These are phyloP conservation scores for Tremella fuciformis DNA, from an alignment of 768 basidiomycete genomes.

Conservation along the genomic window DNA sequence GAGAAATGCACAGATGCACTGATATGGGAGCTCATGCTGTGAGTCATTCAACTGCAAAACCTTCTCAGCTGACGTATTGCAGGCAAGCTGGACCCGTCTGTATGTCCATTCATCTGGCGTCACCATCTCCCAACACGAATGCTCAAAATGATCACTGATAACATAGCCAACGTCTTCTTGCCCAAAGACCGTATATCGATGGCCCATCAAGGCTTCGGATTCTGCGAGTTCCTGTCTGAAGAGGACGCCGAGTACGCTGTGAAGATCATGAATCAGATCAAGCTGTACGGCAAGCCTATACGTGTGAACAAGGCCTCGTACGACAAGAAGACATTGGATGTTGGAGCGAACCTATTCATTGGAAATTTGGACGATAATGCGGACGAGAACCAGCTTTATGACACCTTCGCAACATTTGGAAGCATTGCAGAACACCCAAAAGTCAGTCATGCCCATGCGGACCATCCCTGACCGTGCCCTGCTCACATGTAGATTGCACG, in stretches of 20 bases:
- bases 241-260: conserved; percentile 99
- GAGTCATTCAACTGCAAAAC: conserved; percentile 13
- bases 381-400: conserved; percentile 86
- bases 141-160: background rate
- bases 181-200: conserved; percentile 98
- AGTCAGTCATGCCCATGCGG: conserved; percentile 29
- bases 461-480: background rate
- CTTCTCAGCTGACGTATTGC: conserved; percentile 4
- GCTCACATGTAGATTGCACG: conserved; percentile 73
- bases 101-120: conserved; percentile 54
- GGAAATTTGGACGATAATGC: conserved; percentile 94
- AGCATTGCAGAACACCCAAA: conserved; percentile 49
- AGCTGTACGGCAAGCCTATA: conserved; percentile 97
- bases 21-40: conserved; percentile 94
- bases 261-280: conserved; percentile 99
- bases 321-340: conserved; percentile 96
- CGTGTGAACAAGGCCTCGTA: conserved; percentile 99
- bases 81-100: conserved; percentile 95
- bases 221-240: conserved; percentile 98
- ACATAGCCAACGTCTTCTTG: conserved; percentile 87
- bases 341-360: conserved; percentile 95
- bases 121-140: background rate
- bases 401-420: conserved; percentile 87
- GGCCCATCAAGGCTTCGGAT: conserved; percentile 98
- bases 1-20: conserved; percentile 91